Conservation (phyloP, 106 monocot species). For the Alisma plantagoaquatica region DNA sequence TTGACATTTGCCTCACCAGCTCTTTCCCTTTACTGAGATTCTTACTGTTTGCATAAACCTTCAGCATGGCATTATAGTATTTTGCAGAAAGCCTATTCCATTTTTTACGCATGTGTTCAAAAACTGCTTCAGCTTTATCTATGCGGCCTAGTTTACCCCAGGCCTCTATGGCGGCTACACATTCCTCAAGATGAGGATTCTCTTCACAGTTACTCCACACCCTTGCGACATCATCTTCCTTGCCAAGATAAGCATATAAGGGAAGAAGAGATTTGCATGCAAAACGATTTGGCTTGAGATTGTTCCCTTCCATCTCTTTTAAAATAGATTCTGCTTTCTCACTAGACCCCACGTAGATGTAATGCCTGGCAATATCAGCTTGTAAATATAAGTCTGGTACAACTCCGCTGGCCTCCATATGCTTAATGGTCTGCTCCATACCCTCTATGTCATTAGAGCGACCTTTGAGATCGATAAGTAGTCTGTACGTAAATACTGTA, state of each 20-base stretch:
- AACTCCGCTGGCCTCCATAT: conserved; percentile 62
- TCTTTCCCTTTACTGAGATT: conserved; percentile 64
- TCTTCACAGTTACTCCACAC: conserved; percentile 51
- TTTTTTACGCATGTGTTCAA: conserved; percentile 35
- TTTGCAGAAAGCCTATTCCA: conserved; percentile 37
- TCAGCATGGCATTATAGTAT: conserved; percentile 46
- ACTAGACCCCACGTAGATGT: conserved; percentile 40
- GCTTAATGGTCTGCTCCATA: conserved; percentile 57
- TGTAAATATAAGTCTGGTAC: conserved; percentile 30
- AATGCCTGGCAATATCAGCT: conserved; percentile 35
- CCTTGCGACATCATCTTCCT: conserved; percentile 51
- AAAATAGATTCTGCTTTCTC: conserved; percentile 47
- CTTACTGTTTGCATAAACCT: conserved; percentile 58
- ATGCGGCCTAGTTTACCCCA: conserved; percentile 57
- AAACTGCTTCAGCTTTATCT: conserved; percentile 54
- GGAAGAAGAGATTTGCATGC: conserved; percentile 44
- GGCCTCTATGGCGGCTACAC: conserved; percentile 55
- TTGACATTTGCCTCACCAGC: conserved; percentile 50
- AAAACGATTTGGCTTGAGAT: conserved; percentile 34
- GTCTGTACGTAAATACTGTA: conserved; percentile 46
- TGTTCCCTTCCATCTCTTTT: conserved; percentile 64
- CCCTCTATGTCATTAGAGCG: conserved; percentile 49
- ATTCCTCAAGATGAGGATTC: conserved; percentile 34
- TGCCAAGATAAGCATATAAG: conserved; percentile 52
- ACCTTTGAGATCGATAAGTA: conserved; percentile 80